Conservation (phyloP, 176 grass and related monocot genomes). For the Avena atlantica region DNA sequence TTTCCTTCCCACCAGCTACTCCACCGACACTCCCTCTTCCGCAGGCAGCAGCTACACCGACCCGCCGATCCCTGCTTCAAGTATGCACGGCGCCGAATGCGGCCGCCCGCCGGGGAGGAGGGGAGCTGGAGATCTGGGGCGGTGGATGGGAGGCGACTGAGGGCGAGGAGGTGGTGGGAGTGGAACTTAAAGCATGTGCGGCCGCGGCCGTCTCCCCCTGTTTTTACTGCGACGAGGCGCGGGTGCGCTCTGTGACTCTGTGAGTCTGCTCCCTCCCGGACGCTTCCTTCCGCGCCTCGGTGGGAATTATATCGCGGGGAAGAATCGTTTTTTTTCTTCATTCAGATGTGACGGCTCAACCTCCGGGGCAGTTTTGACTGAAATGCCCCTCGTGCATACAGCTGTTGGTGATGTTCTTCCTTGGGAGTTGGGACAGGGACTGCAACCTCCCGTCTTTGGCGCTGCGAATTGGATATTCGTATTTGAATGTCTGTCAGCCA, state of each 20-base stretch:
- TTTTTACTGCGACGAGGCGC: slow-evolving; percentile 53
- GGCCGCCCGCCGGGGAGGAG: slow-evolving; percentile 24
- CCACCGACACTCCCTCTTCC: slow-evolving; percentile 29
- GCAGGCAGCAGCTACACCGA: neutral
- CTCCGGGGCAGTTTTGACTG: neutral
- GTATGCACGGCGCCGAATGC: neutral
- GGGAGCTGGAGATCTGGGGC: slow-evolving; percentile 6
- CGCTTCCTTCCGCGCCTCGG: slow-evolving; percentile 22
- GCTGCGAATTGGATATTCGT: neutral
- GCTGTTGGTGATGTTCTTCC: slow-evolving; percentile 8
- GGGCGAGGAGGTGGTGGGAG: slow-evolving; percentile 20
- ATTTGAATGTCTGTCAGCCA: neutral
- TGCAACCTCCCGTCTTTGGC: neutral
- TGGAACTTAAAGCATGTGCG: slow-evolving; percentile 57
- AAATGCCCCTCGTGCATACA: slow-evolving; percentile 22
- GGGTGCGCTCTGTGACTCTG: neutral
- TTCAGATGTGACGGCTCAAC: slow-evolving; percentile 50
- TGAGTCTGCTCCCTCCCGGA: neutral
- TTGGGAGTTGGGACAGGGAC: slow-evolving; percentile 21
- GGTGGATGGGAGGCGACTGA: neutral
- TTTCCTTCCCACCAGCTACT: slow-evolving; percentile 7
- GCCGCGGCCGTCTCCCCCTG: slow-evolving; percentile 43
- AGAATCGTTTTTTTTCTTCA: neutral
- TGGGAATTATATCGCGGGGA: slow-evolving; percentile 32
- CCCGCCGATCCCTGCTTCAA: slow-evolving; percentile 1